phyloP scores from a whole-genome alignment of 805 yeast genomes.

The Danielia reshetovae region DNA sequence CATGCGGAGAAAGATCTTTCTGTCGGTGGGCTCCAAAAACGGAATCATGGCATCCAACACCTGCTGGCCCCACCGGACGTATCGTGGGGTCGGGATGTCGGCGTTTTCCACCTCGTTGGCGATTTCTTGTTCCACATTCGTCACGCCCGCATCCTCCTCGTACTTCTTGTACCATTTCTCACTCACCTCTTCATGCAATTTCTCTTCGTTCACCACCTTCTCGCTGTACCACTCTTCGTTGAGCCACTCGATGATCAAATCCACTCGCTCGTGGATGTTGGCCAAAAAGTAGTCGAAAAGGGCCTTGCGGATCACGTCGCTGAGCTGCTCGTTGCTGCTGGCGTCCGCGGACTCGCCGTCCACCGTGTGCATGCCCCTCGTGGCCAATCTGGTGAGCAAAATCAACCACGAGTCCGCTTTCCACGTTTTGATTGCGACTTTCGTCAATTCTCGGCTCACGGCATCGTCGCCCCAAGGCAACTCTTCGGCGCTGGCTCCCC shows the following conservation, averaged over 20 bases:
- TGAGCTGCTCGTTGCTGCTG: conserved; percentile 35
- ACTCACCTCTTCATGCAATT: conserved; percentile 16
- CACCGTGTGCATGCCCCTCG: conserved; percentile 62
- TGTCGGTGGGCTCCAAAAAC: conserved; percentile 75
- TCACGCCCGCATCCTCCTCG: conserved; percentile 11
- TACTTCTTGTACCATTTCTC: conserved; percentile 13
- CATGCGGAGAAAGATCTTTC: conserved; percentile 75
- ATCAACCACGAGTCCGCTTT: conserved; percentile 71
- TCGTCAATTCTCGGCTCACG: conserved; percentile 51
- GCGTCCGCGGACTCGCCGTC: conserved; percentile 21
- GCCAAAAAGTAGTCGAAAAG: conserved; percentile 69
- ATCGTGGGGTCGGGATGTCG: conserved; percentile 41
- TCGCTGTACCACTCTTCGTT: conserved; percentile 91
- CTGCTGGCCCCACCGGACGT: conserved; percentile 65
- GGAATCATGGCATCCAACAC: conserved; percentile 79
- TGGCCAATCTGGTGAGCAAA: conserved; percentile 69
- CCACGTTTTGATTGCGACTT: conserved; percentile 50
- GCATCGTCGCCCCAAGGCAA: conserved; percentile 22
- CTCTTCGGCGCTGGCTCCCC: conserved; percentile 15
- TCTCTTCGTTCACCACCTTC: conserved; percentile 35
- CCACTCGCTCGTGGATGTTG: conserved; percentile 69
- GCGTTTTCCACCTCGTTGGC: conserved; percentile 13
- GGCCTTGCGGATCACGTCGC: conserved; percentile 63
- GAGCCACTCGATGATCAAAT: conserved; percentile 82
- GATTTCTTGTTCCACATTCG: conserved; percentile 16